Percentiles rank a stretch among this genome's conserved stretches.
phyloP scores from a whole-genome alignment of 208 protist species.

The Crithidia thermophila region DNA sequence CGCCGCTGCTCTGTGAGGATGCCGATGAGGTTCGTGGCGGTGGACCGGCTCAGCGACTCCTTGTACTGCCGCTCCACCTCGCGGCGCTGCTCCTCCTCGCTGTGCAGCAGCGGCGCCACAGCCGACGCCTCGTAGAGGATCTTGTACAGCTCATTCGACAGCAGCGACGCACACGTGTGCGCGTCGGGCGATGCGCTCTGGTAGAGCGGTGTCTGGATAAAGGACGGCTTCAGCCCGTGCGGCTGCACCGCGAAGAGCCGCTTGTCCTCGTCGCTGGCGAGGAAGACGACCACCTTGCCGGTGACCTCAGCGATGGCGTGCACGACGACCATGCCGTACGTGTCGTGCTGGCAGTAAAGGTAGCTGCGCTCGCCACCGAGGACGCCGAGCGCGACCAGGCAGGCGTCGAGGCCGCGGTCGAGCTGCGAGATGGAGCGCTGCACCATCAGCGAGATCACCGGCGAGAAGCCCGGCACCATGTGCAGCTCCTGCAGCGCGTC shows the following conservation, averaged over 20 bases:
- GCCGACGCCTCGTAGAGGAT: conserved; percentile 66
- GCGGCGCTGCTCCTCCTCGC: conserved; percentile 53
- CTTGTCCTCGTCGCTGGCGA: conserved; percentile 75
- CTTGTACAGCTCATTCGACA: conserved; percentile 58
- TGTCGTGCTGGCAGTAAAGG: conserved; percentile 81
- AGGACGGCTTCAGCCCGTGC: conserved; percentile 73
- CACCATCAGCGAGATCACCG: conserved; percentile 70
- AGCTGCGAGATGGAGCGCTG: conserved; percentile 62
- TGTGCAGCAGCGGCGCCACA: conserved; percentile 63
- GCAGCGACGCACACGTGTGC: conserved; percentile 50
- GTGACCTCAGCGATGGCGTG: conserved; percentile 68
- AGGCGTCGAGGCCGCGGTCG: conserved; percentile 69
- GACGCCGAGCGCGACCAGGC: conserved; percentile 73
- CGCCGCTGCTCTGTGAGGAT: conserved; percentile 33
- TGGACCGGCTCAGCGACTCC: conserved; percentile 35
- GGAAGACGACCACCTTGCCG: conserved; percentile 70
- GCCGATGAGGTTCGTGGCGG: conserved; percentile 51
- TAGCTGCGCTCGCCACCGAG: conserved; percentile 87
- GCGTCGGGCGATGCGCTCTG: conserved; percentile 45
- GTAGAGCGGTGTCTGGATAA: conserved; percentile 81
- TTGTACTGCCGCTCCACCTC: conserved; percentile 55
- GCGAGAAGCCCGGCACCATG: conserved; percentile 57
- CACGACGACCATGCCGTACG: conserved; percentile 83
- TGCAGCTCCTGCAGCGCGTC: conserved; percentile 85
- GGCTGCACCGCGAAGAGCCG: conserved; percentile 68